A percentile compares a stretch with the other conserved stretches of the same genome.
These are phyloP conservation scores for Backusella mclennaniae DNA, from an alignment of 192 early-diverging fungal species.

Conservation along the genomic window DNA sequence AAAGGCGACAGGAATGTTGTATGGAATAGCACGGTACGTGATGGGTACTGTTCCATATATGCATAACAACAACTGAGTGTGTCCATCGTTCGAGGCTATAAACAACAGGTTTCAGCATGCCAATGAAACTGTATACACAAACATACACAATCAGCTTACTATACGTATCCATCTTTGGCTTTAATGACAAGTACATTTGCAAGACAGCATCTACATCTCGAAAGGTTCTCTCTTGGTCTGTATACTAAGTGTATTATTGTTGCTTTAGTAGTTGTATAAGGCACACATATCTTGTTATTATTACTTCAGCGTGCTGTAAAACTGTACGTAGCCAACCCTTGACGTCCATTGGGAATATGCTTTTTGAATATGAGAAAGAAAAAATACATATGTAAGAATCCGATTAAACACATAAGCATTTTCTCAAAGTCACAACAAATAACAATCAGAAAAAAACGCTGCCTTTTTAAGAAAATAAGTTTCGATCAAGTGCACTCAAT, in stretches of 20 bases:
- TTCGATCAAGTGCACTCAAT: no score
- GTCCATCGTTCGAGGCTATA: constrained; percentile 59
- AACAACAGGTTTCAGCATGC: no score
- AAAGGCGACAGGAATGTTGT: constrained; percentile 90
- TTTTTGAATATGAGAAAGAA: neutral
- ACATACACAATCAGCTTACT: constrained; percentile 43
- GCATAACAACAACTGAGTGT: constrained; percentile 68
- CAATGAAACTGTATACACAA: no score
- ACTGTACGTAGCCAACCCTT: constrained; percentile 22
- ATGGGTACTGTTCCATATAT: constrained; percentile 89
- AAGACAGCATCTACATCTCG: constrained; percentile 64
- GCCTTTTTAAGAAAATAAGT: no score
- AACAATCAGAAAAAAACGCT: no score
- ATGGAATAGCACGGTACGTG: constrained; percentile 69
- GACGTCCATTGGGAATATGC: neutral
- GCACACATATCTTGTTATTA: neutral
- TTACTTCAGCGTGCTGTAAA: constrained; percentile 15
- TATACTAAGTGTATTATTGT: constrained; percentile 47
- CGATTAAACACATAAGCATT: no score
- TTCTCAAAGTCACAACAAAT: neutral
- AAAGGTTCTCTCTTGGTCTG: constrained; percentile 55
- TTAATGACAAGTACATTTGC: constrained; percentile 51
- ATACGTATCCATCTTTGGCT: constrained; percentile 67
- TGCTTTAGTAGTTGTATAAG: neutral
- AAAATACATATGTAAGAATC: neutral